phyloP scores from a whole-genome alignment of 371 early-diverging fungal genomes.

The Mortierella sp. region DNA sequence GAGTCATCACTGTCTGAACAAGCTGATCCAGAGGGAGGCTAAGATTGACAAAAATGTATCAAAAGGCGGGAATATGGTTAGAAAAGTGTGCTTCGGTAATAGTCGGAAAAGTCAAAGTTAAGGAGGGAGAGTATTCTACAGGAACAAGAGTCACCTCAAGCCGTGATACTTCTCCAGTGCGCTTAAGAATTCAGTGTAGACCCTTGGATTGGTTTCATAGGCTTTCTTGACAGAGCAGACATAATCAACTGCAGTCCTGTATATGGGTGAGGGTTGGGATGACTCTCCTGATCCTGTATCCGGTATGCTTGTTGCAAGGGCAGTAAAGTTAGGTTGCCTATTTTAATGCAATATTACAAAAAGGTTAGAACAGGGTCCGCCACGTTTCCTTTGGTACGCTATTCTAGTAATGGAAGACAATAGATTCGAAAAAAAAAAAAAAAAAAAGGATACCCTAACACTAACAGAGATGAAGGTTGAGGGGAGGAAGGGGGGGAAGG shows the following conservation, averaged over 20 bases:
- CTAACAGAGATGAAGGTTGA: conserved; percentile 1
- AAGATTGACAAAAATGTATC: background rate
- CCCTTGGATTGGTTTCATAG: conserved; percentile 40
- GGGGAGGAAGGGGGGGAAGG: too few species aligned
- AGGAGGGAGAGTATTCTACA: background rate
- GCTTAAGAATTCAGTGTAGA: conserved; percentile 42
- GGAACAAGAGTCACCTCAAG: conserved; percentile 20
- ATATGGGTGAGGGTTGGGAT: conserved; percentile 13
- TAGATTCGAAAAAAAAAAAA: background rate
- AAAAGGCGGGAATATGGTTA: background rate
- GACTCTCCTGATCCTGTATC: conserved; percentile 3
- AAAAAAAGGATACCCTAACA: background rate
- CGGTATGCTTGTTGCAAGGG: conserved; percentile 5
- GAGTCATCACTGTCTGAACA: conserved; percentile 54
- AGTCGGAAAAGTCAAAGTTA: background rate
- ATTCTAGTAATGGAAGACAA: background rate
- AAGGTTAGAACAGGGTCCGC: background rate
- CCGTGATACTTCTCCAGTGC: conserved; percentile 42
- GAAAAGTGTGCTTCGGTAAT: background rate
- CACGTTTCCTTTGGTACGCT: background rate
- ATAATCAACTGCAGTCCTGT: conserved; percentile 52
- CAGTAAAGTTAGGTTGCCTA: conserved; percentile 3
- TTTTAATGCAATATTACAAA: conserved; percentile 1
- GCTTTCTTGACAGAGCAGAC: conserved; percentile 53
- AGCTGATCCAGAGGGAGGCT: conserved; percentile 42